Conservation (phyloP, 2,329 filamentous ascomycete species). For the Aspergillus carbonarius region DNA sequence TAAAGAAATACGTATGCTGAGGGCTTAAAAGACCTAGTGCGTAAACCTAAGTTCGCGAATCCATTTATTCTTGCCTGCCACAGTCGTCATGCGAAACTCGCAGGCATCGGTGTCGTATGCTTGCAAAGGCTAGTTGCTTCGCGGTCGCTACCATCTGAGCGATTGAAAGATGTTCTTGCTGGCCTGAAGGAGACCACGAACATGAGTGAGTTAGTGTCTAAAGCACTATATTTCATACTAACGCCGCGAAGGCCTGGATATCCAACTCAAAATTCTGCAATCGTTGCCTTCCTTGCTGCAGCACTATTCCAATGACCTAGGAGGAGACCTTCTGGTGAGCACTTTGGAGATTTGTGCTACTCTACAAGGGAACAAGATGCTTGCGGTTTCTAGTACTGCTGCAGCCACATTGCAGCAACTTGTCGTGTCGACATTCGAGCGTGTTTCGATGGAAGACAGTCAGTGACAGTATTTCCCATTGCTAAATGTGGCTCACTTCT, state of each 20-base stretch:
- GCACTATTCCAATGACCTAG: slow-evolving; percentile 80
- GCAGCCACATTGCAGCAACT: slow-evolving; percentile 95
- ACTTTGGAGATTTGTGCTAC: slow-evolving; percentile 89
- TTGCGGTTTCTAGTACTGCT: slow-evolving; percentile 91
- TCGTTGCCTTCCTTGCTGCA: slow-evolving; percentile 85
- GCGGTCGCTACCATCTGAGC: slow-evolving; percentile 72
- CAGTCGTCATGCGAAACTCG: slow-evolving; percentile 87
- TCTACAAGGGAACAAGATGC: slow-evolving; percentile 86
- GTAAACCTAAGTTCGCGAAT: slow-evolving; percentile 79
- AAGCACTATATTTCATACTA: slow-evolving; percentile 16
- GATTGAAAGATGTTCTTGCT: slow-evolving; percentile 82
- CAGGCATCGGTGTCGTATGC: slow-evolving; percentile 80
- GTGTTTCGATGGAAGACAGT: slow-evolving; percentile 80
- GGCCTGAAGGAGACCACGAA: slow-evolving; percentile 79
- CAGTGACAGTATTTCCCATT: slow-evolving; percentile 33
- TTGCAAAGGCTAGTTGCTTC: slow-evolving; percentile 85
- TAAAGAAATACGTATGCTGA: slow-evolving; percentile 22
- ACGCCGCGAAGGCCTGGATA: slow-evolving; percentile 63
- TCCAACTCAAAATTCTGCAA: slow-evolving; percentile 94
- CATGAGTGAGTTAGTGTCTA: slow-evolving; percentile 55
- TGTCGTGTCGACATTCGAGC: slow-evolving; percentile 89
- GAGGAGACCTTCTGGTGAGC: slow-evolving; percentile 76
- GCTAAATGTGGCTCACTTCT: slow-evolving; percentile 2
- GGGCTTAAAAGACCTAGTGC: slow-evolving; percentile 68
- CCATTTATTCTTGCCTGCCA: slow-evolving; percentile 92